These are phyloP conservation scores for Tetrahymena elliotti DNA, from an alignment of 73 alveolate genomes.

Conservation along the genomic window DNA sequence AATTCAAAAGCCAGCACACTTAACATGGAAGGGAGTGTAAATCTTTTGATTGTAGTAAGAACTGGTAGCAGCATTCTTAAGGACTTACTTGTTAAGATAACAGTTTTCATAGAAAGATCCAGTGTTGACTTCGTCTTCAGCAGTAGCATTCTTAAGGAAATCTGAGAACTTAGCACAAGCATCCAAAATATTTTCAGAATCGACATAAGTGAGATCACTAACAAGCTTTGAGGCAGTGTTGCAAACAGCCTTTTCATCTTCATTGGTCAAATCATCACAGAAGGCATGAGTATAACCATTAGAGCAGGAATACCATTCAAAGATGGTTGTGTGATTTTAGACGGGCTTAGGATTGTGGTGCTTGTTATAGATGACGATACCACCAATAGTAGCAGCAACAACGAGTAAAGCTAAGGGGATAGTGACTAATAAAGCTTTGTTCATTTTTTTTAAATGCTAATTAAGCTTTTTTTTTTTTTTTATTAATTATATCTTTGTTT, in stretches of 20 bases:
- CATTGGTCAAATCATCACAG: not conserved
- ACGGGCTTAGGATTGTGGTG: not conserved
- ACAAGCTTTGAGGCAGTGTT: not conserved
- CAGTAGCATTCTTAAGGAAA: not conserved
- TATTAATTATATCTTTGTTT: not conserved
- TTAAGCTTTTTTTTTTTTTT: not conserved
- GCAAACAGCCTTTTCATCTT: not conserved
- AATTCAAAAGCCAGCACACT: not conserved
- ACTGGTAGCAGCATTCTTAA: not conserved
- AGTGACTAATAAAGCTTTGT: not conserved
- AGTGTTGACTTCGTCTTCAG: not conserved
- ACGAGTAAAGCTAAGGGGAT: not conserved
- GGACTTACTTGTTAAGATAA: not conserved
- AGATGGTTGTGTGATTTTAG: not conserved
- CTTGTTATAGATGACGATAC: not conserved
- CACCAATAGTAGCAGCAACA: not conserved
- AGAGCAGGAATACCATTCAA: not conserved
- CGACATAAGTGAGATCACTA: not conserved
- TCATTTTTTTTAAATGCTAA: not conserved
- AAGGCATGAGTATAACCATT: not conserved
- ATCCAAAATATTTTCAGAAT: not conserved
- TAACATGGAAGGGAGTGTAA: not conserved
- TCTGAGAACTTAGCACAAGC: not conserved
- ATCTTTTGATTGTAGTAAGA: not conserved
- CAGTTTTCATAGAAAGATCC: not conserved